These are phyloP conservation scores for Rachicladosporium sp. DNA, from an alignment of 2,329 filamentous ascomycete species.

Conservation along the genomic window DNA sequence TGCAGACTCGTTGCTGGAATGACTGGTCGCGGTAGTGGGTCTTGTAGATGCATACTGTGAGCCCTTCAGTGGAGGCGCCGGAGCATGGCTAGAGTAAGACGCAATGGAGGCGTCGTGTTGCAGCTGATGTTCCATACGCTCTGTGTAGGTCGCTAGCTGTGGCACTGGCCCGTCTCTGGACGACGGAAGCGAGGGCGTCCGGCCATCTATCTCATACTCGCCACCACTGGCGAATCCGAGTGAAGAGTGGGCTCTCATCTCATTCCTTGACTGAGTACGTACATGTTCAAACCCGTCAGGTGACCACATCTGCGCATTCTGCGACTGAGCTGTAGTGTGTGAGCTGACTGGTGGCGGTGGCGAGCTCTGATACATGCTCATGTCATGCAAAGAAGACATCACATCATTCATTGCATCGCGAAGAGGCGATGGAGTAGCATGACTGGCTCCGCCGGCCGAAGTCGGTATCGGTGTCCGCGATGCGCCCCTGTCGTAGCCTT, in stretches of 20 bases:
- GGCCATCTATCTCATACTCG: slow-evolving; percentile 38
- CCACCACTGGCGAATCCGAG: slow-evolving; percentile 47
- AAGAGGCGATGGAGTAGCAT: slow-evolving; percentile 71
- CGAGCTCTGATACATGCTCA: slow-evolving; percentile 50
- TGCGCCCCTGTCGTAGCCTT: slow-evolving; percentile 38
- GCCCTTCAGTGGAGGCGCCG: slow-evolving; percentile 20
- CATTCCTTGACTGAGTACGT: slow-evolving; percentile 28
- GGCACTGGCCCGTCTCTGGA: slow-evolving; percentile 41
- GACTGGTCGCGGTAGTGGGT: slow-evolving; percentile 17
- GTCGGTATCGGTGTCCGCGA: slow-evolving; percentile 53
- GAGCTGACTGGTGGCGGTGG: slow-evolving; percentile 40
- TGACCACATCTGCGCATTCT: slow-evolving; percentile 60
- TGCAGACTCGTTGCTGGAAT: slow-evolving; percentile 16
- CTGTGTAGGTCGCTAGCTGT: slow-evolving; percentile 73
- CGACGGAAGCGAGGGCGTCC: slow-evolving; percentile 29
- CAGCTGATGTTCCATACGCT: slow-evolving; percentile 79
- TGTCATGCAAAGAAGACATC: slow-evolving; percentile 84
- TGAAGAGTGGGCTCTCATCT: slow-evolving; percentile 56
- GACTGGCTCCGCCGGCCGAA: slow-evolving; percentile 45
- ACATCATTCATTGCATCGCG: slow-evolving; percentile 96
- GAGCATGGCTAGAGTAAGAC: slow-evolving; percentile 22
- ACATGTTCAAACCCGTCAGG: slow-evolving; percentile 68
- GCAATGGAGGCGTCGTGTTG: slow-evolving; percentile 49
- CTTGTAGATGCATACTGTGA: slow-evolving; percentile 14
- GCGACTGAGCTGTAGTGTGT: too few species aligned